phyloP scores from a whole-genome alignment of 495 filamentous ascomycete species.

The Tuber indicum region DNA sequence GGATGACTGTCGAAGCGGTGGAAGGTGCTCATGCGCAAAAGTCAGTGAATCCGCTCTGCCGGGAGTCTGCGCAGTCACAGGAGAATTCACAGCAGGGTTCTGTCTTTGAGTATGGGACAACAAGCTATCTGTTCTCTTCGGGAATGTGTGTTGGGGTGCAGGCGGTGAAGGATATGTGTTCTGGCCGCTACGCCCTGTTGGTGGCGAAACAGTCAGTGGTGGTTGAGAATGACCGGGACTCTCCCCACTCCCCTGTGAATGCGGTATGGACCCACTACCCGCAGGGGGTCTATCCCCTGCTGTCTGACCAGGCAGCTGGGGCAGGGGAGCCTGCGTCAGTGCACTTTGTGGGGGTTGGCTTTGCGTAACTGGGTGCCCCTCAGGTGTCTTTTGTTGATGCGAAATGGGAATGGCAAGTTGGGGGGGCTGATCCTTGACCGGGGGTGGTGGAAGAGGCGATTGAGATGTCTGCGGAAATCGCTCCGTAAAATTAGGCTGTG shows the following conservation, averaged over 20 bases:
- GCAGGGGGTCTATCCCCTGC: background rate
- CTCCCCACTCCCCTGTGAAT: constrained; percentile 7
- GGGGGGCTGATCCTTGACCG: constrained; percentile 8
- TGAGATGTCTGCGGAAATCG: background rate
- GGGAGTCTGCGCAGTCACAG: constrained; percentile 7
- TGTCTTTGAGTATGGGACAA: constrained; percentile 24
- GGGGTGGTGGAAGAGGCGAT: background rate
- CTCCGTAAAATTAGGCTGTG: background rate
- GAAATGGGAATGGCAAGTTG: constrained; percentile 6
- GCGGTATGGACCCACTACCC: constrained; percentile 11
- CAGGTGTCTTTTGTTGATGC: background rate
- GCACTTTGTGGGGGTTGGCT: background rate
- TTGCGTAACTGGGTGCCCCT: background rate
- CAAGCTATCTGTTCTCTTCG: constrained; percentile 35
- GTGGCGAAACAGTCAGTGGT: background rate
- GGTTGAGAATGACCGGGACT: background rate
- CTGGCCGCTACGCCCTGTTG: background rate
- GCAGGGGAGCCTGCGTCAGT: constrained; percentile 12
- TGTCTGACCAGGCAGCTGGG: background rate
- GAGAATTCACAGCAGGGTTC: constrained; percentile 15
- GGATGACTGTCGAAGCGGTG: constrained; percentile 9
- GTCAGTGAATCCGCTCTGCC: constrained; percentile 30
- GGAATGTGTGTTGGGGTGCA: constrained; percentile 16
- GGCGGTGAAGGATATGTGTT: background rate
- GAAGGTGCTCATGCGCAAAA: constrained; percentile 12